Evolutionary conservation across 2,329 filamentous ascomycete species (phyloP).

Genomic region (Thielaviopsis cerberus): DNA sequence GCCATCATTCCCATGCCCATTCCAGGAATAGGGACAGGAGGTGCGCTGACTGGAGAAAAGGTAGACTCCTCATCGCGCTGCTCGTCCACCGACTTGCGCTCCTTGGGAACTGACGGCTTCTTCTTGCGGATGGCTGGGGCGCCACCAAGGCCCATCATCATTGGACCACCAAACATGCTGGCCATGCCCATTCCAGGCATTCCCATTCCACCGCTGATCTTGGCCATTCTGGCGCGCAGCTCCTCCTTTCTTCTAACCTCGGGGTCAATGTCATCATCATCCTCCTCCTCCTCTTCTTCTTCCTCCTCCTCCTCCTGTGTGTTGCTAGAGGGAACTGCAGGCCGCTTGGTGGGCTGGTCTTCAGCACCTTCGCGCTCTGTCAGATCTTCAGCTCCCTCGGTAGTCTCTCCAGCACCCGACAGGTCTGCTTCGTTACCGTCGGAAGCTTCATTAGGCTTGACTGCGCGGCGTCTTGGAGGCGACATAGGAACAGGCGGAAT

Average conservation of each 20-base stretch:
- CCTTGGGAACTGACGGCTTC: conserved; percentile 20
- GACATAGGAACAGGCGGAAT: conserved; percentile 29
- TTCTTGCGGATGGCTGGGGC: conserved; percentile 36
- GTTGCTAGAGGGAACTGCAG: conserved; percentile 12
- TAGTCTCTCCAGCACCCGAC: conserved; percentile 45
- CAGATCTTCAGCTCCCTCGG: conserved; percentile 39
- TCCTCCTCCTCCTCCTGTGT: conserved; percentile 25
- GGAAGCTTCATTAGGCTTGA: conserved; percentile 22
- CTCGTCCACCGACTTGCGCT: conserved; percentile 26
- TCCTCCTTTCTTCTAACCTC: conserved; percentile 74
- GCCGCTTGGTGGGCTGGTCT: conserved; percentile 26
- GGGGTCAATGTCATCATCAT: conserved; percentile 72
- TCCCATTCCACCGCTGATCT: conserved; percentile 94
- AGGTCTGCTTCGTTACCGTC: conserved; percentile 49
- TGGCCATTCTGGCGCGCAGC: conserved; percentile 85
- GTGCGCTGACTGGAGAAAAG: conserved; percentile 26
- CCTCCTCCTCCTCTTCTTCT: conserved; percentile 47
- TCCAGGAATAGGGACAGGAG: conserved; percentile 37
- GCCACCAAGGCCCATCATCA: conserved; percentile 45
- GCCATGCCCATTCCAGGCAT: conserved; percentile 95
- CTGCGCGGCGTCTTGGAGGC: conserved; percentile 27
- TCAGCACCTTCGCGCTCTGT: conserved; percentile 62
- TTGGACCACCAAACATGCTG: conserved; percentile 69
- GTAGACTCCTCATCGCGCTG: conserved; percentile 27
- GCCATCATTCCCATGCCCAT: conserved; percentile 28